Base-by-base conservation (phyloP, 441 rosid species). In the Dalechampia spathulata region DNA sequence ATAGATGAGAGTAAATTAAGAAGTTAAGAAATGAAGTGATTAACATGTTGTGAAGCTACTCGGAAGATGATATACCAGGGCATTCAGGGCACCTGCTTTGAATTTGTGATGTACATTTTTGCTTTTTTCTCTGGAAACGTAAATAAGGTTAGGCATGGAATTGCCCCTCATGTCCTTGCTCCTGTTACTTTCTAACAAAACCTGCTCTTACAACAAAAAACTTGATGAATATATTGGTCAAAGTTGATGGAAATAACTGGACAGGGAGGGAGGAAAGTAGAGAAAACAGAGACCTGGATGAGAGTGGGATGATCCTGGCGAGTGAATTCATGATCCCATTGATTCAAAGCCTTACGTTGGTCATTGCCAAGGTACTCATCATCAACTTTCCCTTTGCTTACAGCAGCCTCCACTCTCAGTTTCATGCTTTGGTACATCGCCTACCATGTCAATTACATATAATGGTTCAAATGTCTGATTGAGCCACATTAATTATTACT, bases 21-120 rank as follows among this genome's bases (percentile, higher is more conserved):
- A 30, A 30, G 4, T 30, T 30, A 30, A 30, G 8, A 30, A 8
- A 30, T 30, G 34, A 30, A 30, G 34, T 30, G 34, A 30, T 30
- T 30, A 30, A 30, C 8, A 30, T 3, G 4, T 30, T 30, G 8
- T n/a, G n/a, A n/a, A n/a, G n/a, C n/a, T n/a, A n/a, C n/a, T n/a
- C n/a, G 8, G 4, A 30, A 8, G 17, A 23, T 17, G 26, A 13
- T 21, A 57, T 75, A 80, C 90, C 85, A 80, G 47, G 8, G 49
- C 78, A 58, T 91, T 91, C 16, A 83, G 83, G 55, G 98, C 96
- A 46, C 96, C 95, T 1, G 86, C 90, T 65, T 91, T 87, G 68
- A 77, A 91, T 54, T 83, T 71, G 66, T 91, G 96, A 10, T 65
- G 79, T 11, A 70, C 67, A 19, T 67, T 61, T 42, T 57, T 75